Evolutionary conservation across 1,284 basidiomycete species (phyloP), one percentile per base, ranked within the genome.

Genomic region (Farysia itapuensis): DNA sequence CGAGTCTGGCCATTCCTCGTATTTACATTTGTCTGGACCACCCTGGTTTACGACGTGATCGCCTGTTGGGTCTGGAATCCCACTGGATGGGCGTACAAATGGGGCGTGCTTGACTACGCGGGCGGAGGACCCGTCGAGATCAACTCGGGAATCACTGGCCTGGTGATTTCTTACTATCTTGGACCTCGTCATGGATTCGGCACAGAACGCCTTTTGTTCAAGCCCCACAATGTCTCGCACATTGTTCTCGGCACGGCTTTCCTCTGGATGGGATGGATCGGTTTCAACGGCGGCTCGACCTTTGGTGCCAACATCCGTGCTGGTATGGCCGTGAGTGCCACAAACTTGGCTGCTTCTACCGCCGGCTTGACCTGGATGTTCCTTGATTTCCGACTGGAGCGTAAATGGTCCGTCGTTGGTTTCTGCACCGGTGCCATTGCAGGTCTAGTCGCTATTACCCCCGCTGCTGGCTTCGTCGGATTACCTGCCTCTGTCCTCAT

Each of bases 221-320:
- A 90, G 54, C 92, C 92, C 8, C 90, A 93, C 78, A 95, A 94
- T 74, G 90, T 95, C 15, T 87, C 87, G 23, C 81, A 92, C 77
- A 88, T 95, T 68, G 86, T 85, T 44, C 83, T 96, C 39, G 93
- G 93, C 56, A 93, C 86, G 13, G 83, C 85, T 12, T 83, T 95
- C 63, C 85, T 95, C 46, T 95, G 90, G 90, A 88, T 94, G 73
- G 91, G 91, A 45, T 96, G 93, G 93, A 91, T 93, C 72, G 92
- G 87, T 12, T 89, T 88, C 81, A 93, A 93, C 79, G 90, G 90
- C 31, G 83, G 83, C 13, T 89, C 86, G 39, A 88, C 90, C 8
- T 91, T 91, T 70, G 89, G 89, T 43, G 91, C 91, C 16, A 93
- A 93, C 76, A 81, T 95, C 30, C 86, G 90, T 43, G 90, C 90